Percentiles rank a stretch among this genome's conserved stretches.
These are phyloP conservation scores for Nasturtium officinale DNA, from an alignment of 345 rosid genomes.

Conservation along the genomic window DNA sequence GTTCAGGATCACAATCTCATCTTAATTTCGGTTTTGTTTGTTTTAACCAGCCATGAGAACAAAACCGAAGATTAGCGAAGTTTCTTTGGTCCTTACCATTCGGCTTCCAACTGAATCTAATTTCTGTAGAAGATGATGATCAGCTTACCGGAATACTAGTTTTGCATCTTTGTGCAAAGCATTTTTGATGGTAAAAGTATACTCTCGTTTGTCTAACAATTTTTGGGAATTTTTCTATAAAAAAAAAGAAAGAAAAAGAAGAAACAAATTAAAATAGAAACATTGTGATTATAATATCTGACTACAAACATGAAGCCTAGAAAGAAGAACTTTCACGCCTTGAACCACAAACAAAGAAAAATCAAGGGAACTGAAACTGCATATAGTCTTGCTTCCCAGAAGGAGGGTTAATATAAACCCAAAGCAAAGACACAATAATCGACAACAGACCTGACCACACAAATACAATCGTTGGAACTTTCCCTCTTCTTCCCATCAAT, in stretches of 20 bases:
- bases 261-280: not conserved
- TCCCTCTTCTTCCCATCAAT: constrained; percentile 82
- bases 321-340: constrained; percentile 35
- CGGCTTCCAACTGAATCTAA: not conserved
- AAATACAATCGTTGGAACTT: constrained; percentile 71
- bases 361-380: constrained; percentile 43
- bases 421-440: constrained; percentile 64
- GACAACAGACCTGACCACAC: constrained; percentile 81
- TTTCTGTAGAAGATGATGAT: not conserved
- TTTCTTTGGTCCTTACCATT: not conserved
- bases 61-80: constrained; percentile 18
- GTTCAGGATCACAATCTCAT: not conserved
- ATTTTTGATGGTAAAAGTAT: not conserved
- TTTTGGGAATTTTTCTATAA: not conserved
- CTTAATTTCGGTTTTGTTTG: not conserved
- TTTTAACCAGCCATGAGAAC: constrained; percentile 9
- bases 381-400: constrained; percentile 37
- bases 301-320: constrained; percentile 40
- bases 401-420: constrained; percentile 77
- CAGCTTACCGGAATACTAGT: constrained; percentile 1
- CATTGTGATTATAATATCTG: constrained; percentile 10
- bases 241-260: no score
- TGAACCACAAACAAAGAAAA: constrained; percentile 6
- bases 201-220: not conserved
- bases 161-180: no score